A percentile compares a stretch with the other conserved stretches of the same genome.
Evolutionary conservation across 805 yeast species (phyloP).

Genomic region (Yamadazyma tumulicola): DNA sequence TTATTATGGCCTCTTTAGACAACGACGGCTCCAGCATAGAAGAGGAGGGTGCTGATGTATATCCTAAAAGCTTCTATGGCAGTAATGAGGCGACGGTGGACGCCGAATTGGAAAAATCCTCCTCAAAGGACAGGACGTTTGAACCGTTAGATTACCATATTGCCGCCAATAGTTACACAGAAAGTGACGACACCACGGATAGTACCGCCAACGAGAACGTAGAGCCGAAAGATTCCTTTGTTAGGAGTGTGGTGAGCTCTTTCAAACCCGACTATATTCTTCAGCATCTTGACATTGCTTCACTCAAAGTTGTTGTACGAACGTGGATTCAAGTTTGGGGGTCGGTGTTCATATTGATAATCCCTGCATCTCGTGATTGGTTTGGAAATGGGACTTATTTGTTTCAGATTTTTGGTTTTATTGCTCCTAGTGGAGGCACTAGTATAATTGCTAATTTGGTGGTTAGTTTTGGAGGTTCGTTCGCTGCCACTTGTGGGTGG

Average conservation of each 20-base stretch:
- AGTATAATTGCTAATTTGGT: slow-evolving; percentile 18
- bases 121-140: too few relatives aligned
- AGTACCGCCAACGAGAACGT: slow-evolving; percentile 7
- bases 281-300: slow-evolving; percentile 22
- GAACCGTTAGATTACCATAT: too few relatives aligned
- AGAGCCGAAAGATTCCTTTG: slow-evolving; percentile 10
- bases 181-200: background rate
- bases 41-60: too few relatives aligned
- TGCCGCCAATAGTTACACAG: slow-evolving; percentile 4
- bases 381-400: slow-evolving; percentile 27
- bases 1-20: too few relatives aligned
- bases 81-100: too few relatives aligned
- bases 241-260: slow-evolving; percentile 10
- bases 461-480: slow-evolving; percentile 14
- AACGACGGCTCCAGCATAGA: too few relatives aligned
- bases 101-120: too few relatives aligned
- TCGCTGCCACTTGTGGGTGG: slow-evolving; percentile 20
- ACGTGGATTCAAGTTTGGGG: slow-evolving; percentile 28
- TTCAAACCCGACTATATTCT: slow-evolving; percentile 22
- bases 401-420: slow-evolving; percentile 25
- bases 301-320: slow-evolving; percentile 21
- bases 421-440: slow-evolving; percentile 24
- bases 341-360: slow-evolving; percentile 20
- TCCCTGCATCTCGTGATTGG: slow-evolving; percentile 24
- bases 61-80: too few relatives aligned